phyloP scores from a whole-genome alignment of 345 rosid genomes.

The Dipteronia sinensis region DNA sequence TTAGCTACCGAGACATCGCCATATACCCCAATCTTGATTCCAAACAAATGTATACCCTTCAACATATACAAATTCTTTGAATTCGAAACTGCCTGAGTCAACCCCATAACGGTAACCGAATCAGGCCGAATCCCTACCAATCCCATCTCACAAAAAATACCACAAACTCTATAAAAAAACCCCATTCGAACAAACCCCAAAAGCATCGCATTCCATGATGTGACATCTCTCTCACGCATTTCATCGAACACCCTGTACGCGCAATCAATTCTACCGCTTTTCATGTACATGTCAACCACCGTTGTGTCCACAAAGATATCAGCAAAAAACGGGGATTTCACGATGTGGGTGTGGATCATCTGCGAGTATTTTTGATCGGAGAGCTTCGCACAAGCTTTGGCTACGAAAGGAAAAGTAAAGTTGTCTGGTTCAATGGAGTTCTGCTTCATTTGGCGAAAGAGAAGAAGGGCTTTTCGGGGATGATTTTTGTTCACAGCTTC shows the following conservation, averaged over 20 bases:
- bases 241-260: slow-evolving; percentile 48
- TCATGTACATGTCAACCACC: slow-evolving; percentile 44
- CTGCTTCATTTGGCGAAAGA: slow-evolving; percentile 55
- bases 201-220: slow-evolving; percentile 67
- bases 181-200: slow-evolving; percentile 52
- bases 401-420: slow-evolving; percentile 58
- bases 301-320: slow-evolving; percentile 56
- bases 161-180: slow-evolving; percentile 22
- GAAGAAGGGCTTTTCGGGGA: slow-evolving; percentile 38
- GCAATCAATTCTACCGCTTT: slow-evolving; percentile 36
- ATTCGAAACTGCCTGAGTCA: slow-evolving; percentile 32
- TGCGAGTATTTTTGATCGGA: slow-evolving; percentile 28
- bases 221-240: slow-evolving; percentile 58
- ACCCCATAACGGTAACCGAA: slow-evolving; percentile 55
- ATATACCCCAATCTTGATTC: slow-evolving; percentile 52
- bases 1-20: slow-evolving; percentile 54
- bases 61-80: slow-evolving; percentile 34
- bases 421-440: slow-evolving; percentile 48
- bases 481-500: slow-evolving; percentile 41
- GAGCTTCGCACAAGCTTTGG: slow-evolving; percentile 64
- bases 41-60: slow-evolving; percentile 50
- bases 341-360: slow-evolving; percentile 44
- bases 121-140: slow-evolving; percentile 42
- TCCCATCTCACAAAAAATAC: slow-evolving; percentile 51
- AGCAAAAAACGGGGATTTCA: slow-evolving; percentile 46